Evolutionary conservation across 257 asterid species (phyloP).

Genomic region (Solanum etuberosum): DNA sequence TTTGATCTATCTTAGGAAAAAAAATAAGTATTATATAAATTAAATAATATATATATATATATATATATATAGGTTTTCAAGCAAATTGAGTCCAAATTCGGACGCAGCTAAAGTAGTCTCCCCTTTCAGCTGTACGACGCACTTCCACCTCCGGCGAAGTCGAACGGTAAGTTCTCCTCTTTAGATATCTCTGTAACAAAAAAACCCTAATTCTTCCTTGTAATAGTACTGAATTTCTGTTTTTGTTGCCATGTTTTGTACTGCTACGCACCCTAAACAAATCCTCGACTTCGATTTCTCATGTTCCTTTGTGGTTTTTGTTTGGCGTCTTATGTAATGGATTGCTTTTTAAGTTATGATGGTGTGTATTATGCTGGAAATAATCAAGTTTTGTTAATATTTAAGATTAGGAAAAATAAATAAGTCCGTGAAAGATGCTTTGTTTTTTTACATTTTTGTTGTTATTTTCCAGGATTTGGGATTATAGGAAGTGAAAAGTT

Average conservation of each 20-base stretch:
- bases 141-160: background rate
- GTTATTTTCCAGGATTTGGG: background rate
- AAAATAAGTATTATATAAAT: background rate
- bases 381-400: background rate
- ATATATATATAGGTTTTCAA: background rate
- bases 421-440: background rate
- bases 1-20: too few species aligned
- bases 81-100: background rate
- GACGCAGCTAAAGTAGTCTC: background rate
- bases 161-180: background rate
- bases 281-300: background rate
- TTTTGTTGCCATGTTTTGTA: background rate
- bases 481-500: background rate
- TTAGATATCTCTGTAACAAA: background rate
- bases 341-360: background rate
- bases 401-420: background rate
- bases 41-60: too few species aligned
- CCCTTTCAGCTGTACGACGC: background rate
- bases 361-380: background rate
- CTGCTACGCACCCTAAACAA: background rate
- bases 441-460: background rate
- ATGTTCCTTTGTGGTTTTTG: background rate
- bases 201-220: background rate
- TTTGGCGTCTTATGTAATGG: background rate
- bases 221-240: background rate